A percentile compares a stretch with the other conserved stretches of the same genome.
These are phyloP conservation scores for Populus euphratica DNA, from an alignment of 345 rosid genomes.

Conservation along the genomic window DNA sequence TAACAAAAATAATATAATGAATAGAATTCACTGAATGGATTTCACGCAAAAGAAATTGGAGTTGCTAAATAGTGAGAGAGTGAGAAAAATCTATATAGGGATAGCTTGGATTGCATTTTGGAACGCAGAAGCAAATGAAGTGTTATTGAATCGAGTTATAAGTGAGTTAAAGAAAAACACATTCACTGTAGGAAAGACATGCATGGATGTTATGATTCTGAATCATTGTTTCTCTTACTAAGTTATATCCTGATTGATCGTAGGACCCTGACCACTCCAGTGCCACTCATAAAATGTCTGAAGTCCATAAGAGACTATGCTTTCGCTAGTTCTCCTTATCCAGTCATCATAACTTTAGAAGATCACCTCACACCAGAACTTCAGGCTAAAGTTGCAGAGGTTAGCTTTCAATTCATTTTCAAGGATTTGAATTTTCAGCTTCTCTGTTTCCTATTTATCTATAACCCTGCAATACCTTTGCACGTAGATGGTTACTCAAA, in stretches of 20 bases:
- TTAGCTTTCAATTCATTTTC: slow-evolving; percentile 10
- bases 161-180: not conserved
- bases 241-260: not conserved
- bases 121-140: not conserved
- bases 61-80: not conserved
- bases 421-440: slow-evolving; percentile 10
- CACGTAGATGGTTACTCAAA: slow-evolving; percentile 67
- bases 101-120: not conserved
- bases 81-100: not conserved
- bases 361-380: slow-evolving; percentile 85
- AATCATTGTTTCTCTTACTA: not conserved
- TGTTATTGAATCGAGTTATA: not conserved
- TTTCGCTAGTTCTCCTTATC: slow-evolving; percentile 70
- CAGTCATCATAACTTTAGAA: slow-evolving; percentile 89
- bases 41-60: not conserved
- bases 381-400: slow-evolving; percentile 87
- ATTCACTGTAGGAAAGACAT: not conserved
- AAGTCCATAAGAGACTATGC: slow-evolving; percentile 70
- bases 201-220: not conserved
- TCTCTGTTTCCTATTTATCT: not conserved
- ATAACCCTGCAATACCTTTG: slow-evolving; percentile 4
- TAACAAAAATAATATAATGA: no score
- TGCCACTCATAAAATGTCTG: slow-evolving; percentile 62
- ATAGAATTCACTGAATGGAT: not conserved
- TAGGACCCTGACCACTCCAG: slow-evolving; percentile 89